Conservation (phyloP, 2,329 filamentous ascomycete species). For the Fusarium sp. region DNA sequence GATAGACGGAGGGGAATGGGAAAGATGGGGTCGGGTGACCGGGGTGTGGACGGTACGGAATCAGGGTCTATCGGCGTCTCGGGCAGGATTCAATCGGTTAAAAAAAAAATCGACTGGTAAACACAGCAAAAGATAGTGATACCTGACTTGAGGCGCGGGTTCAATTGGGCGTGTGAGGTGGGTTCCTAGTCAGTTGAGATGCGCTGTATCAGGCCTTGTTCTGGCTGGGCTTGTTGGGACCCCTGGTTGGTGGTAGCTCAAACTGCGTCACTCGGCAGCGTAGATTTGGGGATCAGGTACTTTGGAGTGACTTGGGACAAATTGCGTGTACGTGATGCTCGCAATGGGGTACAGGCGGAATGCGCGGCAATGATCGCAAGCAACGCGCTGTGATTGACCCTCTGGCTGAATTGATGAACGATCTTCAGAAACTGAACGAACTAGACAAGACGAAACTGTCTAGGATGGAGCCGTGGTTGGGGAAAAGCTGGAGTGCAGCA, state of each 20-base stretch:
- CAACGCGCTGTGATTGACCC: conserved; percentile 7
- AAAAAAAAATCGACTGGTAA: conserved; percentile 10
- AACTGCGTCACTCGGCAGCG: conserved; percentile 40
- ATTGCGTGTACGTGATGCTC: conserved; percentile 13
- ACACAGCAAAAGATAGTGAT: conserved; percentile 31
- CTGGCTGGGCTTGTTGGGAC: conserved; percentile 32
- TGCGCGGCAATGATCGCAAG: conserved; percentile 30
- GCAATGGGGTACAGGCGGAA: conserved; percentile 33
- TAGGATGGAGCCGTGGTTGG: conserved; percentile 24
- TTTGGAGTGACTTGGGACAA: conserved; percentile 41
- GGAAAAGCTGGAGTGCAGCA: conserved; percentile 40
- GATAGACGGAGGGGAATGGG: conserved; percentile 41
- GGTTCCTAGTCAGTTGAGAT: conserved; percentile 38
- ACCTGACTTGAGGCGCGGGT: conserved; percentile 21
- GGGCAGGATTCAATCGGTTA: conserved; percentile 26
- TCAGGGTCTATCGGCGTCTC: conserved; percentile 39
- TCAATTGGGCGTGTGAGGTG: conserved; percentile 33
- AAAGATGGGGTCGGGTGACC: conserved; percentile 51
- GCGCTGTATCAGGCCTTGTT: conserved; percentile 3
- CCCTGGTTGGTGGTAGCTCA: conserved; percentile 39
- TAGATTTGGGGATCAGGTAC: conserved; percentile 42
- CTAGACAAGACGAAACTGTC: conserved; percentile 9
- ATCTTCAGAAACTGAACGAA: conserved; percentile 20
- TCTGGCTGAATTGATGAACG: conserved; percentile 18
- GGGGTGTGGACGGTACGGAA: conserved; percentile 38